Evolutionary conservation across 495 filamentous ascomycete species (phyloP).

Genomic region (Xylaria cubensis): DNA sequence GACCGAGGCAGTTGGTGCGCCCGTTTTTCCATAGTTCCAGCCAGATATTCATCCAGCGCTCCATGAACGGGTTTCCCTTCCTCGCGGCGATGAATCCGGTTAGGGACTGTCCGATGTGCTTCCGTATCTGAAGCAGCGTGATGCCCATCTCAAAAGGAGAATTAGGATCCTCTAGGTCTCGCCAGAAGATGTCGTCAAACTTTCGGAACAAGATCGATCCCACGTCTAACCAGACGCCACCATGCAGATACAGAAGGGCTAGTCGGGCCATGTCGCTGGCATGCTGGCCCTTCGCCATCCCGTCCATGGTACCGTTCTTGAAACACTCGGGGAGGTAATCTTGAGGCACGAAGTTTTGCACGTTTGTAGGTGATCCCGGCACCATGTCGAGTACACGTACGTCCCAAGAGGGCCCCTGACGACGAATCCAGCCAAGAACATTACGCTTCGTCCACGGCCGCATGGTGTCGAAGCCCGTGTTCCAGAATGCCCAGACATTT

Average conservation of each 20-base stretch:
- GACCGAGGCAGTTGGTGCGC: conserved; percentile 29
- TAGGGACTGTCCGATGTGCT: conserved; percentile 29
- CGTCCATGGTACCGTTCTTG: conserved; percentile 39
- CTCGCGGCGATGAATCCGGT: conserved; percentile 43
- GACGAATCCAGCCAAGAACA: conserved; percentile 33
- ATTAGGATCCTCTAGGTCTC: conserved; percentile 38
- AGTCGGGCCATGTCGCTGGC: conserved; percentile 40
- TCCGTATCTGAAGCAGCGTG: conserved; percentile 27
- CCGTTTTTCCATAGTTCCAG: conserved; percentile 39
- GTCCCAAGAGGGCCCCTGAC: conserved; percentile 31
- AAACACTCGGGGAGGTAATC: conserved; percentile 38
- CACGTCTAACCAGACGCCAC: conserved; percentile 45
- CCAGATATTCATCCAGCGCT: conserved; percentile 41
- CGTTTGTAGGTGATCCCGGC: conserved; percentile 21
- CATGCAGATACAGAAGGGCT: conserved; percentile 39
- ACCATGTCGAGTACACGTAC: conserved; percentile 31
- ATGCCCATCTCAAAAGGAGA: conserved; percentile 38
- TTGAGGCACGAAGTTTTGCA: conserved; percentile 31
- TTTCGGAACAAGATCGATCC: conserved; percentile 38
- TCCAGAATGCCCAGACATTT: conserved; percentile 49
- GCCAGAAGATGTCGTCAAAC: conserved; percentile 47
- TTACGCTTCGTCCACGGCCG: conserved; percentile 39
- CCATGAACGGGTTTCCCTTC: conserved; percentile 39
- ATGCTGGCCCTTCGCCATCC: conserved; percentile 37
- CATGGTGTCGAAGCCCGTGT: conserved; percentile 35